These are phyloP conservation scores for Monilinia laxa DNA, from an alignment of 2,329 filamentous ascomycete genomes.

Conservation along the genomic window DNA sequence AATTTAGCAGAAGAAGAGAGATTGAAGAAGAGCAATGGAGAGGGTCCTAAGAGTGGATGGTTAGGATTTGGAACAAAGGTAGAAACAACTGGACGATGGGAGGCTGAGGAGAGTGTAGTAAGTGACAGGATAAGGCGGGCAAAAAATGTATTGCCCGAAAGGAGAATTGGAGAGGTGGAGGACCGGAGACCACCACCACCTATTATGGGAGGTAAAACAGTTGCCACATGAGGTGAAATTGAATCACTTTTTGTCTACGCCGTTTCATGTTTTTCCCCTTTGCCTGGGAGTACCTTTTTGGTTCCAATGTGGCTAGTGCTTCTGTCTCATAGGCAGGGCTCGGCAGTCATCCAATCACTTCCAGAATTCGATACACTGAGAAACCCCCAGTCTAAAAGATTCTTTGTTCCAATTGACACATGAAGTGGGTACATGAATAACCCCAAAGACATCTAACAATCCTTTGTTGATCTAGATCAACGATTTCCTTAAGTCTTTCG, in stretches of 20 bases:
- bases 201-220: conserved; percentile 1
- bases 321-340: background rate
- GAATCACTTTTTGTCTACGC: background rate
- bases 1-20: conserved; percentile 50
- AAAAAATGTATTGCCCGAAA: conserved; percentile 26
- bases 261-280: background rate
- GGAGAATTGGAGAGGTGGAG: conserved; percentile 15
- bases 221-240: background rate
- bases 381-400: background rate
- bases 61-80: conserved; percentile 35
- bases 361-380: background rate
- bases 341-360: background rate
- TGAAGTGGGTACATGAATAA: background rate
- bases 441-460: background rate
- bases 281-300: background rate
- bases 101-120: conserved; percentile 40
- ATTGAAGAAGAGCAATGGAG: conserved; percentile 28
- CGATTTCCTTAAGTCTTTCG: background rate
- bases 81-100: conserved; percentile 39
- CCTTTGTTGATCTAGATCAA: background rate
- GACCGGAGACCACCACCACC: conserved; percentile 16
- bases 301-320: background rate
- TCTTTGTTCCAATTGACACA: background rate
- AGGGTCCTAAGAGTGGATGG: conserved; percentile 31
- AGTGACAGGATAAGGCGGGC: conserved; percentile 37